Evolutionary conservation across 2,329 filamentous ascomycete species (phyloP).

Genomic region (Fusarium phyllophilum): DNA sequence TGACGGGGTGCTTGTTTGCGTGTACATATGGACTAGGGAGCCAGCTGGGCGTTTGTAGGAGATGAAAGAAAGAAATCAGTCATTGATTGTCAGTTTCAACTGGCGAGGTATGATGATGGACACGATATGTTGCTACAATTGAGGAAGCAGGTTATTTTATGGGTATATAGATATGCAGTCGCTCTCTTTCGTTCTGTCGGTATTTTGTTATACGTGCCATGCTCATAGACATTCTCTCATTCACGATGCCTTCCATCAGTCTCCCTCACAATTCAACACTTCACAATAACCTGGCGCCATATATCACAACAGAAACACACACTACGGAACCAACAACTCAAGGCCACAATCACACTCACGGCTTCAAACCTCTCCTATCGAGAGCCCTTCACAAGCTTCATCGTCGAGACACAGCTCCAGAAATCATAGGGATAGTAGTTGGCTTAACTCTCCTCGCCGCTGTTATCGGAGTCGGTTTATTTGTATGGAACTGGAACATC

Average conservation of each 20-base stretch:
- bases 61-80: background rate
- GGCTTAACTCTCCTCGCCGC: constrained; percentile 18
- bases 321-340: too few relatives aligned
- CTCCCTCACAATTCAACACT: background rate
- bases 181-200: too few relatives aligned
- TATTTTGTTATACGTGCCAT: too few relatives aligned
- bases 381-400: background rate
- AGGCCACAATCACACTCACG: background rate
- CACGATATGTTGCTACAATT: background rate
- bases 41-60: background rate
- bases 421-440: constrained; percentile 13
- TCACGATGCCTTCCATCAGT: constrained; percentile 17
- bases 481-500: constrained; percentile 18
- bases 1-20: constrained; percentile 12
- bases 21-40: background rate
- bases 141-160: too few relatives aligned
- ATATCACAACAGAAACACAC: background rate
- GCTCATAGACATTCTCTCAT: too few relatives aligned
- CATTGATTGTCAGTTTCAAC: constrained; percentile 7
- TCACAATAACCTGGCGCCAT: background rate
- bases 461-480: constrained; percentile 9
- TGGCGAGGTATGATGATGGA: background rate
- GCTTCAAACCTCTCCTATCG: background rate
- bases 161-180: background rate
- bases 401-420: constrained; percentile 14